Base-by-base conservation (phyloP, 257 asterid species). In the Echium plantagineum region DNA sequence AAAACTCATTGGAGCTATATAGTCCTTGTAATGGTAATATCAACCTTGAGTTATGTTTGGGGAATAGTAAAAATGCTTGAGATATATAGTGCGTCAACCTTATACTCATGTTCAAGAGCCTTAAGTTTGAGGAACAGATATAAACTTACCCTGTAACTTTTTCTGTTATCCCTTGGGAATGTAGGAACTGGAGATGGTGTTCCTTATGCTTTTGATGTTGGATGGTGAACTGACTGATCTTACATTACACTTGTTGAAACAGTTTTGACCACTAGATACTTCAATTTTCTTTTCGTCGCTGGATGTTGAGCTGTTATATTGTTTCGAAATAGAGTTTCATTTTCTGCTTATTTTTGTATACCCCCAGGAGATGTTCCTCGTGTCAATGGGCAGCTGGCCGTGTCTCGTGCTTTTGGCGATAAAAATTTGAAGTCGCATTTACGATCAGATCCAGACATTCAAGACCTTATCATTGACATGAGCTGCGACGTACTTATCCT, bases 371-470 rank as follows among this genome's bases (percentile, higher is more conserved):
- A 90, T 61, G 97, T 90, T 61, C 89, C 97, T 9, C 75, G 97
- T 59, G 97, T 90, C 54, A 77, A 90, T 21, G 94, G 96, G 3
- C 97, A 90, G 70, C 76, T 90, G 58, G 97, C 97, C 4, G 97
- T 90, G 58, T 86, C 94, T 48, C 94, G 97, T 17, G 96, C 97
- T 59, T 90, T 90, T 59, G 96, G 97, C 42, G 97, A 90, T 59
- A 90, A 90, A 80, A 90, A 83, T 74, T 71, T 90, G 76, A 84
- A 84, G 77, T 67, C 88, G 0, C 96, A 90, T 70, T 71, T 90
- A 31, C 74, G 94, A n/a, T 83, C 90, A 0, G 96, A 90, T 63
- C 97, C 96, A 15, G 97, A 90, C 64, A 61, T 90, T 38, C 77
- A 66, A 2, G 76, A 65, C 42, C 84, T 90, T 62, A 80, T 71